Conservation (phyloP, 768 basidiomycete species). For the Fistulinella prunicolor region DNA sequence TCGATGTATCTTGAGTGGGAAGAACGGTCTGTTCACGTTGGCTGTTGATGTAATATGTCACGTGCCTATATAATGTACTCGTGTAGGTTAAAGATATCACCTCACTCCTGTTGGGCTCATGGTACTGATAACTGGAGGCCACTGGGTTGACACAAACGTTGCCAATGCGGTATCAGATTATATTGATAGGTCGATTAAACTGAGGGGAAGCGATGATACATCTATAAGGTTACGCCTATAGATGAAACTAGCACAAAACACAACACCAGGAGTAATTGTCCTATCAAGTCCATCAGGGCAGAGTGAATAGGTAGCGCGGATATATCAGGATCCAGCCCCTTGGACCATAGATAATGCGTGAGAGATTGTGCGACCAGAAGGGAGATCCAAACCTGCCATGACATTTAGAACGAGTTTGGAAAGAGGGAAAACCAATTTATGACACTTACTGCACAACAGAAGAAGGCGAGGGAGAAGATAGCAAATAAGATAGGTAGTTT, state of each 20-base stretch:
- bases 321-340: constrained; percentile 80
- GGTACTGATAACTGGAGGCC: too few species aligned
- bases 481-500: constrained; percentile 66
- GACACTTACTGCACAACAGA: constrained; percentile 69
- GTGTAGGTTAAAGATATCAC: too few species aligned
- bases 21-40: constrained; percentile 22
- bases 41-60: neutral
- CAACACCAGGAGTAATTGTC: constrained; percentile 73
- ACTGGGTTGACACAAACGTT: too few species aligned
- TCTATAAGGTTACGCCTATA: constrained; percentile 30
- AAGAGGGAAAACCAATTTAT: neutral
- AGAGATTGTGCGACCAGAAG: constrained; percentile 62
- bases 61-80: neutral
- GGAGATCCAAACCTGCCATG: constrained; percentile 64
- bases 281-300: constrained; percentile 81
- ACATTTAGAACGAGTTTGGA: neutral
- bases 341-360: constrained; percentile 77
- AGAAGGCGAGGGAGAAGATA: constrained; percentile 63
- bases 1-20: constrained; percentile 41
- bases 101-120: neutral
- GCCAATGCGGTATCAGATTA: too few species aligned
- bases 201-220: neutral
- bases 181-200: neutral
- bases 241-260: constrained; percentile 67
- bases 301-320: constrained; percentile 94